Evolutionary conservation across 176 grass and related monocot species (phyloP).

Genomic region (Triticum aestivum): DNA sequence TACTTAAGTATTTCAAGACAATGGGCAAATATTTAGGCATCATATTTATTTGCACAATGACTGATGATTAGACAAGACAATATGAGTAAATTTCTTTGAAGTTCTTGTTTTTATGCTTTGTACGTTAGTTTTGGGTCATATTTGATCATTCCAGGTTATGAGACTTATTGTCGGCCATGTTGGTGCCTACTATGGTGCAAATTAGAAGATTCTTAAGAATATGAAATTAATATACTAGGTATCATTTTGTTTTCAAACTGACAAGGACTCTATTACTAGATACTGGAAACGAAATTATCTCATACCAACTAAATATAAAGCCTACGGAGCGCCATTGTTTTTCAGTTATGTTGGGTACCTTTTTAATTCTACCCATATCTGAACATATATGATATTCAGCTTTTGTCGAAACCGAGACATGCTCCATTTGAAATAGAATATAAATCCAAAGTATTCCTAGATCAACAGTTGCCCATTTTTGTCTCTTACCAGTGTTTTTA

Average conservation of each 20-base stretch:
- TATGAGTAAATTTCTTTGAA: neutral
- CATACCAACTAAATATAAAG: neutral
- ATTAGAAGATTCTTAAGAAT: neutral
- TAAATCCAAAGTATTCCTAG: neutral
- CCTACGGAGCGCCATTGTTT: neutral
- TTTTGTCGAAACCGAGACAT: neutral
- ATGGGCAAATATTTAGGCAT: neutral
- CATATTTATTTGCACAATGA: neutral
- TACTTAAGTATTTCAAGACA: neutral
- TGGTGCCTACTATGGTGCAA: neutral
- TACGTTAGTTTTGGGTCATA: neutral
- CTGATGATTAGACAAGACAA: neutral
- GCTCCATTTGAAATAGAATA: neutral
- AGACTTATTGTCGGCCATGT: neutral
- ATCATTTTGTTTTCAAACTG: neutral
- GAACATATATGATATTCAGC: neutral
- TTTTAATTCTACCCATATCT: neutral
- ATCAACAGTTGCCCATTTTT: neutral
- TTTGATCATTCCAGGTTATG: neutral
- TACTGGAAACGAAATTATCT: neutral
- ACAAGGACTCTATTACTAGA: neutral
- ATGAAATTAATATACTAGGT: neutral
- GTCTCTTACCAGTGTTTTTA: too few relatives aligned
- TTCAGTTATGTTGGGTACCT: neutral
- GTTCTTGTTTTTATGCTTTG: neutral